Conservation (phyloP, 2,329 filamentous ascomycete genomes). For the Fusarium musae region DNA sequence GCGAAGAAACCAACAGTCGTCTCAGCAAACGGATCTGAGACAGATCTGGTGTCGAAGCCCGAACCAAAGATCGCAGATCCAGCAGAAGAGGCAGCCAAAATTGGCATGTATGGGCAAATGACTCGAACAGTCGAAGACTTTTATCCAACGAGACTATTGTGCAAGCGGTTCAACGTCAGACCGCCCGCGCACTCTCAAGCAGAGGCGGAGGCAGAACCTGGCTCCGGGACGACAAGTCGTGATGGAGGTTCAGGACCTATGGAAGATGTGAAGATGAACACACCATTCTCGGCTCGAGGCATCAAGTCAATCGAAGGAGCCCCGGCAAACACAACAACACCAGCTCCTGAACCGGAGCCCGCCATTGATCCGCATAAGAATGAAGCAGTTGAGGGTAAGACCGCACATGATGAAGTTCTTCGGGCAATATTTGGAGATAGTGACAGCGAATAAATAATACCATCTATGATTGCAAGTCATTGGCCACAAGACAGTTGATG, state of each 20-base stretch:
- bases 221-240: conserved; percentile 22
- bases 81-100: conserved; percentile 83
- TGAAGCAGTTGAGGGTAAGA: conserved; percentile 71
- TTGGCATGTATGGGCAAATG: conserved; percentile 94
- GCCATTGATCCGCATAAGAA: conserved; percentile 76
- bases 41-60: conserved; percentile 46
- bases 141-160: conserved; percentile 84
- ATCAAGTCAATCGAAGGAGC: conserved; percentile 27
- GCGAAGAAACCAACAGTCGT: conserved; percentile 60
- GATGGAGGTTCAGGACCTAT: conserved; percentile 22
- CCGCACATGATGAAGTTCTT: conserved; percentile 84
- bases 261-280: conserved; percentile 7
- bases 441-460: conserved; percentile 67
- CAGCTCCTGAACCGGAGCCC: conserved; percentile 30
- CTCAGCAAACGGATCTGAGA: conserved; percentile 30
- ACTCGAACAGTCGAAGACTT: conserved; percentile 80
- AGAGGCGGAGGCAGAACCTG: conserved; percentile 54
- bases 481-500: not conserved
- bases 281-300: conserved; percentile 11
- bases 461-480: not conserved
- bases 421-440: conserved; percentile 94
- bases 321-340: not conserved
- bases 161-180: conserved; percentile 92
- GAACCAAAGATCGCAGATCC: conserved; percentile 66
- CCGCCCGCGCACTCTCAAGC: conserved; percentile 75